A percentile compares a stretch with the other conserved stretches of the same genome.
Evolutionary conservation across 805 yeast species (phyloP).

Genomic region (Saturnispora hagleri): DNA sequence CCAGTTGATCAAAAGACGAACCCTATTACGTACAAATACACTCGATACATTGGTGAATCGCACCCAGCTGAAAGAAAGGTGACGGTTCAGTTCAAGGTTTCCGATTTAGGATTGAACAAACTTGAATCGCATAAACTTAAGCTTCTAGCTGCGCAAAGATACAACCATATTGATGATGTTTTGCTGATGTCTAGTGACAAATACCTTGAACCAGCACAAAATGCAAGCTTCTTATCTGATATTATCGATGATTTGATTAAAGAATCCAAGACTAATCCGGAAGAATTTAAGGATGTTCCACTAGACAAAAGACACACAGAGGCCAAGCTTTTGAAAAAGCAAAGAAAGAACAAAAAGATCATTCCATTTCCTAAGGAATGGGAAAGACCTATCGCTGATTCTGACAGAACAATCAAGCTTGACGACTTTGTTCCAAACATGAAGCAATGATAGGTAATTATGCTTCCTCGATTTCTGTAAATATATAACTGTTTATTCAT

Average conservation of each 20-base stretch:
- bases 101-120: slow-evolving; percentile 43
- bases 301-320: slow-evolving; percentile 64
- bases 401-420: slow-evolving; percentile 33
- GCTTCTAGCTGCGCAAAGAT: slow-evolving; percentile 71
- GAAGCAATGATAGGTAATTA: background rate
- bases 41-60: slow-evolving; percentile 63
- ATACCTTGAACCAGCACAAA: slow-evolving; percentile 75
- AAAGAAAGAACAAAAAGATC: slow-evolving; percentile 32
- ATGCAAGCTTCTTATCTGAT: slow-evolving; percentile 64
- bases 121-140: slow-evolving; percentile 63
- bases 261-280: slow-evolving; percentile 51
- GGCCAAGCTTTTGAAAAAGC: slow-evolving; percentile 33
- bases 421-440: slow-evolving; percentile 4
- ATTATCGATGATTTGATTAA: slow-evolving; percentile 49
- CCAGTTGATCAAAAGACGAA: slow-evolving; percentile 35
- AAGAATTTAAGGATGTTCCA: slow-evolving; percentile 73
- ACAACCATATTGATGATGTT: slow-evolving; percentile 47
- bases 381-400: slow-evolving; percentile 68
- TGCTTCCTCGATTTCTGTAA: background rate
- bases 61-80: slow-evolving; percentile 69
- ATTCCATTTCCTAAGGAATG: slow-evolving; percentile 68
- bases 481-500: background rate
- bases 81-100: slow-evolving; percentile 43
- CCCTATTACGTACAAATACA: slow-evolving; percentile 62
- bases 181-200: slow-evolving; percentile 58